Evolutionary conservation across 257 asterid genomes (phyloP), one percentile per base, ranked within the genome.

Genomic region (Lavandula angustifolia): DNA sequence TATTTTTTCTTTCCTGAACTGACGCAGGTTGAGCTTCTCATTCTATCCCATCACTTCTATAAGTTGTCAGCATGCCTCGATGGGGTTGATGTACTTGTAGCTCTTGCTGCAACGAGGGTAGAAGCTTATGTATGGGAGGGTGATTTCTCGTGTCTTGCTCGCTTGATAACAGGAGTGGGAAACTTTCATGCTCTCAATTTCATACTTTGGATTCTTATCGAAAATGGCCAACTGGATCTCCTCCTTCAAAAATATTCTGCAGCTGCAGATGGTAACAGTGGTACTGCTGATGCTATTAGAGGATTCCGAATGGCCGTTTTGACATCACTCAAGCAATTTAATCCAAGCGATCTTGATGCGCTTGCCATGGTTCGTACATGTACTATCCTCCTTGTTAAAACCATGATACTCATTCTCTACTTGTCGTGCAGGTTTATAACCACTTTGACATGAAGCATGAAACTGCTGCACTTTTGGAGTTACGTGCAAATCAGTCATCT

Each of bases 81-180:
- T 69, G 99, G 99, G 72, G 99, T 94, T 48, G 99, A 94, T 73
- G 99, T 94, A 79, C 99, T 94, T 58, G 99, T 94, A 66, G 95
- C 96, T 65, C 97, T 94, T 73, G 96, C 99, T 68, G 96, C 96
- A 53, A 90, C 96, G 37, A 84, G 96, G 80, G 97, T 94, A 38
- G 99, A 94, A 73, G 87, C 95, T 62, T 94, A 94, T 79, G 97
- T 90, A 32, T 81, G 86, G 73, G 99, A 94, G 78, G 96, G 94
- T 43, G 99, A 94, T 72, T 94, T 94, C 81, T 75, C 97, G 27
- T 94, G 99, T 73, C 84, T 89, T 73, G 99, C 99, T 73, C 99
- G 99, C 67, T 72, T 94, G 87, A 82, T 94, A 60, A 94, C 97
- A 1, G 99, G 99, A 80, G 96, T 90, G 49, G 99, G 99, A 71